Conservation (phyloP, 1,284 basidiomycete genomes). For the Takashimella tepidaria region DNA sequence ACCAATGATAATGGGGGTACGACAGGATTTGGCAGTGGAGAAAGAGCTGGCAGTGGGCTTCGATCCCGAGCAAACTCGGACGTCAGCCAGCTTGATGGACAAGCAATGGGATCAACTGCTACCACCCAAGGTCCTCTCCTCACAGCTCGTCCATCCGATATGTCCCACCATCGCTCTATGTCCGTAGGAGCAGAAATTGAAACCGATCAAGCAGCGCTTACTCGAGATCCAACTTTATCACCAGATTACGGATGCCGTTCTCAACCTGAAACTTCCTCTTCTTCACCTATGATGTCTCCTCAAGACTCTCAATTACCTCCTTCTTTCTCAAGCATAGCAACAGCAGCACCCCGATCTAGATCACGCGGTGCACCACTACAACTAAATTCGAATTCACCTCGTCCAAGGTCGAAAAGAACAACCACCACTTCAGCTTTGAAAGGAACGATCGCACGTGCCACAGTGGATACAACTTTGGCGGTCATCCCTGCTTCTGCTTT, state of each 20-base stretch:
- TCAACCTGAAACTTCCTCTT: conserved; percentile 3
- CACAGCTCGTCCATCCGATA: neutral
- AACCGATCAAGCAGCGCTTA: neutral
- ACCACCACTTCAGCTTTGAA: conserved; percentile 17
- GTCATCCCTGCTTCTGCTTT: conserved; percentile 99
- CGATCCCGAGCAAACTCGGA: conserved; percentile 41
- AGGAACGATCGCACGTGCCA: conserved; percentile 73
- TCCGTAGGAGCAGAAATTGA: neutral
- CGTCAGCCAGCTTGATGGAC: conserved; percentile 42
- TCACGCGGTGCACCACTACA: neutral
- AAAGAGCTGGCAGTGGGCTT: neutral
- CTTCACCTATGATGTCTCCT: conserved; percentile 4
- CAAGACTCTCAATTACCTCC: neutral
- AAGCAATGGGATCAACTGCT: conserved; percentile 8
- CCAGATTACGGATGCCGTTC: neutral
- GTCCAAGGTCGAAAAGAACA: neutral
- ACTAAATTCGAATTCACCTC: neutral
- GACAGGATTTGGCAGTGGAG: neutral
- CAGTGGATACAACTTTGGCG: conserved; percentile 91
- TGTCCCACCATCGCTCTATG: neutral
- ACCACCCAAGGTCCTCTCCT: neutral
- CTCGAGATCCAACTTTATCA: neutral
- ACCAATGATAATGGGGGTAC: neutral
- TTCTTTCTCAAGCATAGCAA: neutral
- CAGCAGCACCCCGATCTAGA: neutral